Evolutionary conservation across 805 yeast genomes (phyloP).

Genomic region (Jamesozyma gamospora): DNA sequence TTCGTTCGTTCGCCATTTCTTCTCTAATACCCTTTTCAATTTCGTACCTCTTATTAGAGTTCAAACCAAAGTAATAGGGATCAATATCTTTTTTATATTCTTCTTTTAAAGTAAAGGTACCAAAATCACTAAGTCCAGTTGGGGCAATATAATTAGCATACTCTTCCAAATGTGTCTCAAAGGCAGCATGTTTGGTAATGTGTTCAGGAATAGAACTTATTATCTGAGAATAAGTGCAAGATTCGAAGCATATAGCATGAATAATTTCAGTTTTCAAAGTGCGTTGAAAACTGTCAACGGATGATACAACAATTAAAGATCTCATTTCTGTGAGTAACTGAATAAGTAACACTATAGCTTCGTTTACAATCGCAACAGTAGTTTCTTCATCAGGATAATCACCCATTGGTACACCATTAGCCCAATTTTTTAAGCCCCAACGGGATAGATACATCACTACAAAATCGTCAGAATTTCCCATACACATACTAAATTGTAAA

Average conservation of each 20-base stretch:
- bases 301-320: conserved; percentile 41
- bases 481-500: conserved; percentile 50
- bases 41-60: conserved; percentile 73
- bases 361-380: conserved; percentile 62
- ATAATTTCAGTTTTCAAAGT: conserved; percentile 62
- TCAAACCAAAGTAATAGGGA: conserved; percentile 73
- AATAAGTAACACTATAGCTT: conserved; percentile 59
- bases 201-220: conserved; percentile 66
- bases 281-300: conserved; percentile 38
- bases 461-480: conserved; percentile 46
- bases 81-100: conserved; percentile 48
- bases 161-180: conserved; percentile 50
- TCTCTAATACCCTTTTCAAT: conserved; percentile 58
- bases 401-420: conserved; percentile 33
- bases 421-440: conserved; percentile 59
- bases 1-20: conserved; percentile 33
- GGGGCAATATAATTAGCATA: conserved; percentile 59
- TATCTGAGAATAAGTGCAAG: conserved; percentile 61
- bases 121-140: conserved; percentile 44
- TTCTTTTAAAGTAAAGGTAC: conserved; percentile 58
- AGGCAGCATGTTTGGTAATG: conserved; percentile 57
- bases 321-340: conserved; percentile 59
- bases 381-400: conserved; percentile 36
- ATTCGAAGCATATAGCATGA: conserved; percentile 72
- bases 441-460: conserved; percentile 51